These are phyloP conservation scores for Talaromyces sp. DNA, from an alignment of 2,329 filamentous ascomycete species.

Conservation along the genomic window DNA sequence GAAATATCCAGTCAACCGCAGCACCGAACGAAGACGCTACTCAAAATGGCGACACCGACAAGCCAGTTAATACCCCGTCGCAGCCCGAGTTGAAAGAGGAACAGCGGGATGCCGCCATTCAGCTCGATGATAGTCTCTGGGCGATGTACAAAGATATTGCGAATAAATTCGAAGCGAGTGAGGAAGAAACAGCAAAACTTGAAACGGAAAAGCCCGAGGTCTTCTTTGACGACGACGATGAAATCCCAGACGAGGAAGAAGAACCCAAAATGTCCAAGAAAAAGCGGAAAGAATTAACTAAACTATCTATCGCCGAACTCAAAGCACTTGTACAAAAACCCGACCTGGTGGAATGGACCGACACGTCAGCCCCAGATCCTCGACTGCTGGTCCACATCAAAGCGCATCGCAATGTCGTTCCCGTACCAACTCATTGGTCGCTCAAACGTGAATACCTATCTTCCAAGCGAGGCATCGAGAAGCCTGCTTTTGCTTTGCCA, in stretches of 20 bases:
- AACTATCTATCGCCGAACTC: slow-evolving; percentile 89
- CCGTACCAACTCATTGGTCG: slow-evolving; percentile 90
- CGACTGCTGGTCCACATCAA: slow-evolving; percentile 90
- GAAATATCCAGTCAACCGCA: background rate
- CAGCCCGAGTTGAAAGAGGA: background rate
- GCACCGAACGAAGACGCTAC: background rate
- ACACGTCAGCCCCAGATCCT: slow-evolving; percentile 86
- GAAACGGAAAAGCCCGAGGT: slow-evolving; percentile 79
- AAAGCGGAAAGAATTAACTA: slow-evolving; percentile 86
- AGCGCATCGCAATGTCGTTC: slow-evolving; percentile 89
- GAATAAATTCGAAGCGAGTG: slow-evolving; percentile 66
- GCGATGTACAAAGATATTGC: slow-evolving; percentile 81
- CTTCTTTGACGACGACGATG: slow-evolving; percentile 77
- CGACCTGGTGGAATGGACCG: slow-evolving; percentile 96
- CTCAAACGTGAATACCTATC: slow-evolving; percentile 96
- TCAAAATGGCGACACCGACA: background rate
- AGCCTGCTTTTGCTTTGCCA: slow-evolving; percentile 84
- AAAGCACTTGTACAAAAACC: slow-evolving; percentile 89
- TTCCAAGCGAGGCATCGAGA: slow-evolving; percentile 94
- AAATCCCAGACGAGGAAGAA: slow-evolving; percentile 74
- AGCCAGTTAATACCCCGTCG: background rate
- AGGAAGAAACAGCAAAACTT: slow-evolving; percentile 61
- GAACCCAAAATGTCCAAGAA: slow-evolving; percentile 83
- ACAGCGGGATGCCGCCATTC: background rate
- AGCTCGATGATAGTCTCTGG: slow-evolving; percentile 68